Base-by-base conservation (phyloP, 2,329 filamentous ascomycete genomes). In the Colletotrichum noveboracense region DNA sequence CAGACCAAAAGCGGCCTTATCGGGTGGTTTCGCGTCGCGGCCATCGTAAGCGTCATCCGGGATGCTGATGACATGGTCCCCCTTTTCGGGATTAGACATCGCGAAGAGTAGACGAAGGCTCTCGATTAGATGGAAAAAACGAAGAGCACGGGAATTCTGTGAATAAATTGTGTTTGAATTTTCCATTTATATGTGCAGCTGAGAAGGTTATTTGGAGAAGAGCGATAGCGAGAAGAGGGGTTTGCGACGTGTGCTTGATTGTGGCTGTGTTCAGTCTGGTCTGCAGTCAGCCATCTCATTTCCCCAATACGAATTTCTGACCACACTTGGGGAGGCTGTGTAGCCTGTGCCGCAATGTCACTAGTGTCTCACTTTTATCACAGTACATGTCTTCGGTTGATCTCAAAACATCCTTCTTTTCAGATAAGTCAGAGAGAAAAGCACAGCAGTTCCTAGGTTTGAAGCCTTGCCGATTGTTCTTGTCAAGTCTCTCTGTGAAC, bases 1-100 rank as follows among this genome's bases (percentile, higher is more conserved):
- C 77, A 80, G 75, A 83, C 77, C 72, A 78, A 81, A 66, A 24
- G 61, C 26, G 34, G 70, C 52, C 76, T 83, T 77, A 78, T 80
- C 79, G 75, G 84, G 65, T 34, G 55, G 43, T 52, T 52, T 14
- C 38, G 55, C 55, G 55, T 28, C 14, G 55, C 7, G 55, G 26
- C 14, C 55, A 30, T 9, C 55, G 24, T 21, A 30, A 10, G 24
- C 24, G 24, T 30, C 26, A 58, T 58, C 55, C 55, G 55, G 55
- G 21, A 58, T 26, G 13, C 18, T 58, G 24, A 58, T 18, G 24
- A 58, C 55, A 58, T 58, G 26, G 18, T 58, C 55, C 10, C 55
- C 55, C 7, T 30, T 30, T 30, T 58, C 55, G 55, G 43, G 12
- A 52, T 58, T 18, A 21, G 55, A 58, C 55, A 58, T 58, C 26